phyloP scores from a whole-genome alignment of 768 basidiomycete species.

The Wakefieldia striispora region DNA sequence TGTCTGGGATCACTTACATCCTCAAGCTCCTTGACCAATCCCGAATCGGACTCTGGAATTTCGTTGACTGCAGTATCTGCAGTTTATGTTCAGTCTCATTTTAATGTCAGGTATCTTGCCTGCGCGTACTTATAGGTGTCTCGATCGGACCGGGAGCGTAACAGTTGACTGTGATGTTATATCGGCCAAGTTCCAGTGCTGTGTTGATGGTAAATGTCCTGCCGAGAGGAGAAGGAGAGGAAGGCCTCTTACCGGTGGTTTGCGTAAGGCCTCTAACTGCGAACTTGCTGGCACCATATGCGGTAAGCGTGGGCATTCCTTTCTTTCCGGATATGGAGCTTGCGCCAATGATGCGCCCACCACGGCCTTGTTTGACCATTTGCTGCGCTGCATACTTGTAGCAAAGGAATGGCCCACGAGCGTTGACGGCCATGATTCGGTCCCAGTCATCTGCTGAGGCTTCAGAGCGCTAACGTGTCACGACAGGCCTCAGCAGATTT shows the following conservation, averaged over 20 bases:
- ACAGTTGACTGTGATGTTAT: slow-evolving; percentile 37
- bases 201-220: neutral
- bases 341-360: slow-evolving; percentile 54
- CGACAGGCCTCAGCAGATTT: too few relatives aligned
- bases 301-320: neutral
- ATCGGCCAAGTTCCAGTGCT: slow-evolving; percentile 27
- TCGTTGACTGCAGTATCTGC: neutral
- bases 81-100: neutral
- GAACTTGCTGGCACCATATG: slow-evolving; percentile 37
- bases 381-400: slow-evolving; percentile 60
- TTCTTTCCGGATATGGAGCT: slow-evolving; percentile 2
- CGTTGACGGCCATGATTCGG: slow-evolving; percentile 45
- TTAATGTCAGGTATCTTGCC: neutral
- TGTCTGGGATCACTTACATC: too few relatives aligned
- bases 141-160: slow-evolving; percentile 36
- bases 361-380: slow-evolving; percentile 52
- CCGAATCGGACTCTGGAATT: too few relatives aligned
- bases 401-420: slow-evolving; percentile 55
- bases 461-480: too few relatives aligned
- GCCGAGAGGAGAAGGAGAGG: neutral
- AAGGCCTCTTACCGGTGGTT: slow-evolving; percentile 29
- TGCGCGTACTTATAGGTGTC: slow-evolving; percentile 28
- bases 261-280: slow-evolving; percentile 40
- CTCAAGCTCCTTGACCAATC: too few relatives aligned
- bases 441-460: too few relatives aligned